These are phyloP conservation scores for Aspergillus sp. DNA, from an alignment of 2,329 filamentous ascomycete species.

Conservation along the genomic window DNA sequence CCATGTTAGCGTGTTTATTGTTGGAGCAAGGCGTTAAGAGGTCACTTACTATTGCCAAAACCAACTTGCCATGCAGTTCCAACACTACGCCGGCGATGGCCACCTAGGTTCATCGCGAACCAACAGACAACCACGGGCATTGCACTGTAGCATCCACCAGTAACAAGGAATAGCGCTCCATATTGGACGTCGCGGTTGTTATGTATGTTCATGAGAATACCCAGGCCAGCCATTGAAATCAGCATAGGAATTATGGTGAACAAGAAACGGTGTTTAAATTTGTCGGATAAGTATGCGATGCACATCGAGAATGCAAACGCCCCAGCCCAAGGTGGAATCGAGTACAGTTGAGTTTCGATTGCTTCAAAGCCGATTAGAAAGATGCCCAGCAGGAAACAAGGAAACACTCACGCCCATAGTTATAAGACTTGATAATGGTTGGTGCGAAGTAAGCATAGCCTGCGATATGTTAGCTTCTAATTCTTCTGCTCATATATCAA, in stretches of 20 bases:
- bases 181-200: constrained; percentile 66
- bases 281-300: constrained; percentile 71
- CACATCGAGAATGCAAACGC: constrained; percentile 79
- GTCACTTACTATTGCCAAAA: constrained; percentile 62
- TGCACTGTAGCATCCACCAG: constrained; percentile 77
- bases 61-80: constrained; percentile 76
- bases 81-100: constrained; percentile 68
- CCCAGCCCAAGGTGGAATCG: constrained; percentile 62
- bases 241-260: constrained; percentile 70
- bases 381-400: background rate
- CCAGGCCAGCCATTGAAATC: constrained; percentile 72
- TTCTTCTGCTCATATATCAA: background rate
- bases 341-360: constrained; percentile 54
- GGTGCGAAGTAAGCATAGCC: constrained; percentile 75
- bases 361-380: constrained; percentile 23
- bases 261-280: constrained; percentile 67
- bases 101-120: constrained; percentile 78
- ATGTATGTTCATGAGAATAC: constrained; percentile 70
- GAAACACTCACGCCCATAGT: constrained; percentile 52
- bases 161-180: constrained; percentile 76
- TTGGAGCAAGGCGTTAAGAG: background rate
- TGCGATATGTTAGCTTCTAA: constrained; percentile 19
- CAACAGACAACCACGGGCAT: constrained; percentile 86
- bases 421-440: constrained; percentile 67
- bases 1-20: constrained; percentile 6